phyloP scores from a whole-genome alignment of 2,329 filamentous ascomycete species.

The Xylariaceae sp. region DNA sequence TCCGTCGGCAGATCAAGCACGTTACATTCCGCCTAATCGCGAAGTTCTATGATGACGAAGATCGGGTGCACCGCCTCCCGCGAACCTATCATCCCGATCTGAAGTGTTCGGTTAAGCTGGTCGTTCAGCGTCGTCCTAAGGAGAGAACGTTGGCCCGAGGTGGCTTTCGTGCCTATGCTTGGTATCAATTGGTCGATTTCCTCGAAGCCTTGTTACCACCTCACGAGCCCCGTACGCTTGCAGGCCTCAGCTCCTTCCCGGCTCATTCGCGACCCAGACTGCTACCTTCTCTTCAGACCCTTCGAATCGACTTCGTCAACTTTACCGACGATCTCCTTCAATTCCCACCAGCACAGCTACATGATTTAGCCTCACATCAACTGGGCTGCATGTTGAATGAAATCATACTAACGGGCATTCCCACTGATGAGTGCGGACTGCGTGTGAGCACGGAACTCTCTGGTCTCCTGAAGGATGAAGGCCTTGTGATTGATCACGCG shows the following conservation, averaged over 20 bases:
- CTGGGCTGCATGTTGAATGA: constrained; percentile 50
- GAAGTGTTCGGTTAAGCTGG: constrained; percentile 39
- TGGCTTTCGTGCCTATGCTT: constrained; percentile 51
- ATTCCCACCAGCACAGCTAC: constrained; percentile 43
- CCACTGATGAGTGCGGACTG: constrained; percentile 44
- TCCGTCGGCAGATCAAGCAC: constrained; percentile 41
- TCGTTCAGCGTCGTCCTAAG: constrained; percentile 39
- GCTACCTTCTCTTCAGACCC: constrained; percentile 41
- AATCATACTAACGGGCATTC: constrained; percentile 48
- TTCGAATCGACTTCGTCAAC: constrained; percentile 52
- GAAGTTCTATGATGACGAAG: constrained; percentile 50
- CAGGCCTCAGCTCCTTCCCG: constrained; percentile 13
- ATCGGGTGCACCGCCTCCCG: constrained; percentile 37
- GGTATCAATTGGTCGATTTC: constrained; percentile 51
- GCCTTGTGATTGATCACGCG: constrained; percentile 44
- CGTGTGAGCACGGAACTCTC: constrained; percentile 44
- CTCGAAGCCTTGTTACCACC: constrained; percentile 47
- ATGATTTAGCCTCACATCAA: constrained; percentile 50
- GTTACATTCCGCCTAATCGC: constrained; percentile 51
- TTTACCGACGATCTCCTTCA: constrained; percentile 44
- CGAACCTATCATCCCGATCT: constrained; percentile 41
- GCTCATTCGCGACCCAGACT: constrained; percentile 36
- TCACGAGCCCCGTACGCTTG: constrained; percentile 38
- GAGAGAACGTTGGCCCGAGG: constrained; percentile 44
- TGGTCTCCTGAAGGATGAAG: constrained; percentile 50